Evolutionary conservation across 257 asterid genomes (phyloP), one percentile per base, ranked within the genome.

Genomic region (Nicotiana obtusifolia): DNA sequence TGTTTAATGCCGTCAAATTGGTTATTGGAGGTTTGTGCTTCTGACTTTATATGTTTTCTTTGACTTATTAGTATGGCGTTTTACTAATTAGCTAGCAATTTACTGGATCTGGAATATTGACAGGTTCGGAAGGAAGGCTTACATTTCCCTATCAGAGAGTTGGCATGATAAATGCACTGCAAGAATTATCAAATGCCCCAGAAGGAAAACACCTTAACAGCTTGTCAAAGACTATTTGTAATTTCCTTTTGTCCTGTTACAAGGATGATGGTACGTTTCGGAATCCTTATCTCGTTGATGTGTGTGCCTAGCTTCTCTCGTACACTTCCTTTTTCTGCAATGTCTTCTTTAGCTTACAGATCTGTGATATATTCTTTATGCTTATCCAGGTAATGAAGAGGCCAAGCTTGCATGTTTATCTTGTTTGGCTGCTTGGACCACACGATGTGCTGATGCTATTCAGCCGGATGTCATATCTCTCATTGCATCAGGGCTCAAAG

Each of bases 101-200:
- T 83, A 88, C 81, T 35, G 67, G 84, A 64, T 76, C 73, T 80
- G 82, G 77, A 60, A 57, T 67, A 61, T 84, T 81, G 82, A 81
- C 97, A 96, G 99, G 99, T 88, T 93, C 98, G 31, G 99, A 96
- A 91, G 99, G 99, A 83, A 91, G 98, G 80, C 93, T 96, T 89
- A 90, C 98, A 79, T 94, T 90, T 91, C 97, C 99, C 78, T 96
- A 96, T 88, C 99, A 96, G 92, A 89, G 98, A 85, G 92, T 91
- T 87, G 98, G 98, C 77, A 91, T 93, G 97, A 82, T 91, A 78
- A 92, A 85, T 84, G 94, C 97, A 61, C 84, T 96, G 85, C 91
- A 86, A 84, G 98, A 93, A 86, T 83, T 96, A 82, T 88, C 98
- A 10, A 84, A 80, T 82, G 97, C 98, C 81, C 93, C 98, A n/a